phyloP scores from a whole-genome alignment of 1,284 basidiomycete genomes.

The Austroboletus novae-zelandiae region DNA sequence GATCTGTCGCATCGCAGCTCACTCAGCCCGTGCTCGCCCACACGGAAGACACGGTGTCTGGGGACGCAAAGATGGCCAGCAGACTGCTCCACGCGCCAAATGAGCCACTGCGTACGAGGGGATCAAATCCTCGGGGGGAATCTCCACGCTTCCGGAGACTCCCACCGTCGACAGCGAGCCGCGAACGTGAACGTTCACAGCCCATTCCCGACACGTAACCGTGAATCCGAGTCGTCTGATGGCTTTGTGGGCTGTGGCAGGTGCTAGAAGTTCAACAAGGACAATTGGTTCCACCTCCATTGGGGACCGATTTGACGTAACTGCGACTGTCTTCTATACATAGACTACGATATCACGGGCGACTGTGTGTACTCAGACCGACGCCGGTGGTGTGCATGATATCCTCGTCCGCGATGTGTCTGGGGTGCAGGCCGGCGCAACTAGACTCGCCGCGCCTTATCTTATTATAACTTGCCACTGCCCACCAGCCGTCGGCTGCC shows the following conservation, averaged over 20 bases:
- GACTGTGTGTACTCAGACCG: too few relatives aligned
- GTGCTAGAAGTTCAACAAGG: too few relatives aligned
- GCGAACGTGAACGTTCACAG: too few relatives aligned
- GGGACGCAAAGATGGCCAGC: conserved; percentile 9
- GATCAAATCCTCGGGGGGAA: conserved; percentile 2
- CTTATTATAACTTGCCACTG: neutral
- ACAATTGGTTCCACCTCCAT: too few relatives aligned
- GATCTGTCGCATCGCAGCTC: neutral
- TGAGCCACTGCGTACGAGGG: neutral
- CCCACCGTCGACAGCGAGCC: neutral
- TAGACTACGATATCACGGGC: too few relatives aligned
- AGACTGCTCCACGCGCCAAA: neutral
- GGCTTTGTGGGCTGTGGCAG: too few relatives aligned
- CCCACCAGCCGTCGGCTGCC: neutral
- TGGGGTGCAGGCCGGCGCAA: too few relatives aligned
- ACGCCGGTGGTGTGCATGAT: too few relatives aligned
- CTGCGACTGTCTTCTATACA: too few relatives aligned
- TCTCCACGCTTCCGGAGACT: neutral
- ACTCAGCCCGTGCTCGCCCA: neutral
- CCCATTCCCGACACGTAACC: neutral
- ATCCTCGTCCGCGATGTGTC: too few relatives aligned
- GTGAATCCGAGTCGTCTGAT: conserved; percentile 5
- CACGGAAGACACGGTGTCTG: conserved; percentile 8
- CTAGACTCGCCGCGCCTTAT: neutral
- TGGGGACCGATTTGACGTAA: too few relatives aligned